Conservation (phyloP, 73 alveolate genomes). For the Tetrahymena thermophila region DNA sequence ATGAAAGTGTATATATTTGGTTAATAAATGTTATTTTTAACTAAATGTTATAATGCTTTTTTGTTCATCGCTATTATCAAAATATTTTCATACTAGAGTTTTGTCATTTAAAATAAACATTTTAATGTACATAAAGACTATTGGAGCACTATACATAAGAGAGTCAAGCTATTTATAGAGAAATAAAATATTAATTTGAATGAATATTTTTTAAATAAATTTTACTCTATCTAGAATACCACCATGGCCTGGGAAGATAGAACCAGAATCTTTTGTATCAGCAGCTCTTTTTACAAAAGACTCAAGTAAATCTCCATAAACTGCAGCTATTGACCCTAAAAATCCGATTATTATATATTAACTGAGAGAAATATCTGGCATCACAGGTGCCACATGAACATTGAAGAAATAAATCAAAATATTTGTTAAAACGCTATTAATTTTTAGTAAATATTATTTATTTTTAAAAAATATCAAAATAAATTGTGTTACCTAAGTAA, state of each 20-base stretch:
- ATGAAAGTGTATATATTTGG: too few relatives aligned
- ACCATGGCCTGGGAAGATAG: constrained; percentile 67
- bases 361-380: background rate
- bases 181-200: background rate
- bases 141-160: background rate
- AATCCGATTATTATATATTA: constrained; percentile 16
- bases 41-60: background rate
- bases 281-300: constrained; percentile 54
- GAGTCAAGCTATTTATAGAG: background rate
- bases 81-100: background rate
- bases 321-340: constrained; percentile 25
- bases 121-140: background rate
- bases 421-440: background rate
- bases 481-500: background rate
- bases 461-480: background rate
- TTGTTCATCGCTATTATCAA: background rate
- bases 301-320: constrained; percentile 55
- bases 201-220: background rate
- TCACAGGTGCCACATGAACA: background rate
- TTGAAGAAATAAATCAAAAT: background rate
- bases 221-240: constrained; percentile 60
- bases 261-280: constrained; percentile 58
- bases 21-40: too few relatives aligned
- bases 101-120: background rate
- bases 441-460: background rate